Evolutionary conservation across 768 basidiomycete species (phyloP), one percentile per base, ranked within the genome.

Genomic region (Russula abietina): DNA sequence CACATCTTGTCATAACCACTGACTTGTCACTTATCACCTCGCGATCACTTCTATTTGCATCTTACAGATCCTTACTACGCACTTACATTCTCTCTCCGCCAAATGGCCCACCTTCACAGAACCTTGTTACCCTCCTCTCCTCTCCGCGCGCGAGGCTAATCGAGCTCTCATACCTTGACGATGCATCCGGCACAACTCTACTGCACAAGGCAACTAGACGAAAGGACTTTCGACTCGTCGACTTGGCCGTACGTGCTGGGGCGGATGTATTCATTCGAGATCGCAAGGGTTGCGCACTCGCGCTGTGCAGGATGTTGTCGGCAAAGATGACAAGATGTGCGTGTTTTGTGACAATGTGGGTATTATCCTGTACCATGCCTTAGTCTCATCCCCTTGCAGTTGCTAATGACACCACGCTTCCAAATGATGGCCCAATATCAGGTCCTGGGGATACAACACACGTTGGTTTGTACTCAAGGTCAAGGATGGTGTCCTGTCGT

Each of bases 401-500:
- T 68, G 86, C 84, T 70, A 88, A 87, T 43, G 90, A 94, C 68
- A 84, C 83, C 43, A 83, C 85, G 0, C 76, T 93, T 1, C 81
- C 93, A 11, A 78, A 80, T 5, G 70, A 75, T 9, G 74, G 79
- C 1, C 67, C 77, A 0, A 55, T 70, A 2, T 75, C 77, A 1
- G 83, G 85, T 53, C 83, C 87, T 1, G 85, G 68, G 94, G 95
- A 0, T 96, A 93, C 71, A 86, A 85, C 62, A 88, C 89, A 0
- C 80, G 94, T 1, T 97, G 93, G 93, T 96, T 98, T 70, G 91
- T 96, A 0, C 80, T 97, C 22, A 87, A n/a, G n/a, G n/a, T n/a
- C n/a, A n/a, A 90, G 69, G 83, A 88, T 58, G 94, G 93, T 0
- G 78, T 89, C 28, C 73, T 95, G n/a, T 91, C 89, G 19, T 93